These are phyloP conservation scores for Pestalotiopsis sp. DNA, from an alignment of 2,329 filamentous ascomycete genomes.

Conservation along the genomic window DNA sequence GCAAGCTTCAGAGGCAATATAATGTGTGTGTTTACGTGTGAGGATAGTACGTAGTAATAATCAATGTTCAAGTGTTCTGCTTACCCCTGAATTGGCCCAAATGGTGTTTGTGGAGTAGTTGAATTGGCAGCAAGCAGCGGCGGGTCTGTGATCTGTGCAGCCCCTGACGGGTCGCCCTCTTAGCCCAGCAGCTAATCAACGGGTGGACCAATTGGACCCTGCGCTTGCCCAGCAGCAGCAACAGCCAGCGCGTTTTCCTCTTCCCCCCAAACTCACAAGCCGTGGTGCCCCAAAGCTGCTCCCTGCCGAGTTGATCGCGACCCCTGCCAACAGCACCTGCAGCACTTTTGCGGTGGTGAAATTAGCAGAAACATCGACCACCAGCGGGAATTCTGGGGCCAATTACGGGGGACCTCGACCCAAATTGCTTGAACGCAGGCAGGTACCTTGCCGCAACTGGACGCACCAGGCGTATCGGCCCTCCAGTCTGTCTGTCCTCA, in stretches of 20 bases:
- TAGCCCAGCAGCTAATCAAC: conserved; percentile 4
- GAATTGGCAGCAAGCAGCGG: conserved; percentile 8
- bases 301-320: conserved; percentile 1
- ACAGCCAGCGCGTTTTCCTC: not conserved
- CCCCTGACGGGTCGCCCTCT: not conserved
- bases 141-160: not conserved
- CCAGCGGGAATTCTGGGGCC: not conserved
- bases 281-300: not conserved
- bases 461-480: not conserved
- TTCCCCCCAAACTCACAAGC: not conserved
- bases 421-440: not conserved
- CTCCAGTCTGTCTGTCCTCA: not conserved
- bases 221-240: not conserved
- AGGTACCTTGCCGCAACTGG: not conserved
- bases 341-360: conserved; percentile 11
- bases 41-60: not conserved
- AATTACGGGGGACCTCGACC: not conserved
- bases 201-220: conserved; percentile 9
- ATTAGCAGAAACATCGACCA: conserved; percentile 10
- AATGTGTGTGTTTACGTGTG: not conserved
- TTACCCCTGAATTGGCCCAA: conserved; percentile 4
- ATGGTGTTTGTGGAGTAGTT: conserved; percentile 9
- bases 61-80: not conserved
- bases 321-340: conserved; percentile 6
- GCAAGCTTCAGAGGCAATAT: not conserved